phyloP scores from a whole-genome alignment of 2,329 filamentous ascomycete genomes.

The Phyllosticta capitalensis region DNA sequence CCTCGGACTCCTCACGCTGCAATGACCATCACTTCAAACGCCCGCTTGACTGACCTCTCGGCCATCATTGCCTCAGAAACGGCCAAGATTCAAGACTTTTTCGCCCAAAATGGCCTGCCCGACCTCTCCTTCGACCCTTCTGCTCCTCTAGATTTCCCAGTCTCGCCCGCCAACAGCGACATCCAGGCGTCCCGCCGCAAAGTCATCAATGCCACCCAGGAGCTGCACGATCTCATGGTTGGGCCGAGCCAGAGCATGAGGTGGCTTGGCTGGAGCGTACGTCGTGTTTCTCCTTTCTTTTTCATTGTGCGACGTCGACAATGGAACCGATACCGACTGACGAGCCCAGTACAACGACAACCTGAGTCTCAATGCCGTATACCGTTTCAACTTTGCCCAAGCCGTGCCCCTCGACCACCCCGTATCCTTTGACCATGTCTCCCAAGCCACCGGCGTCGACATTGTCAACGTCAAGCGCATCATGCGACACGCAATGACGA shows the following conservation, averaged over 20 bases:
- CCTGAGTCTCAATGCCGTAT: constrained; percentile 13
- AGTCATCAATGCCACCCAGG: constrained; percentile 16
- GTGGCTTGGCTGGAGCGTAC: constrained; percentile 16
- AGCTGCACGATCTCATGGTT: constrained; percentile 17
- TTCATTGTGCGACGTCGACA: constrained; percentile 3
- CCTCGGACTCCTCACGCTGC: neutral
- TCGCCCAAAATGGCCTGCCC: constrained; percentile 11
- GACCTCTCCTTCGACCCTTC: constrained; percentile 13
- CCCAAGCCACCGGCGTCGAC: constrained; percentile 6
- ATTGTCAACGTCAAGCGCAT: constrained; percentile 23
- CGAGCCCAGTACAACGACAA: constrained; percentile 13
- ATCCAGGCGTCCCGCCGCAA: constrained; percentile 14
- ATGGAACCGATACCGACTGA: neutral
- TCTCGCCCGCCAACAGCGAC: constrained; percentile 10
- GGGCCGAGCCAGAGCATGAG: constrained; percentile 14
- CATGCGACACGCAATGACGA: constrained; percentile 31
- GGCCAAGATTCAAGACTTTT: constrained; percentile 13
- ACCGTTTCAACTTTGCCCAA: constrained; percentile 13
- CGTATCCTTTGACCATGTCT: constrained; percentile 10
- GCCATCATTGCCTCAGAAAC: constrained; percentile 13
- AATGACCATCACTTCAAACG: neutral
- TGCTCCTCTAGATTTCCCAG: constrained; percentile 14
- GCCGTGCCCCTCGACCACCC: constrained; percentile 12
- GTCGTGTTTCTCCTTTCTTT: constrained; percentile 6
- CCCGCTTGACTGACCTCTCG: constrained; percentile 12